Percentiles rank a stretch among this genome's conserved stretches.
Evolutionary conservation across 257 asterid genomes (phyloP).

Genomic region (Handroanthus guayacan): DNA sequence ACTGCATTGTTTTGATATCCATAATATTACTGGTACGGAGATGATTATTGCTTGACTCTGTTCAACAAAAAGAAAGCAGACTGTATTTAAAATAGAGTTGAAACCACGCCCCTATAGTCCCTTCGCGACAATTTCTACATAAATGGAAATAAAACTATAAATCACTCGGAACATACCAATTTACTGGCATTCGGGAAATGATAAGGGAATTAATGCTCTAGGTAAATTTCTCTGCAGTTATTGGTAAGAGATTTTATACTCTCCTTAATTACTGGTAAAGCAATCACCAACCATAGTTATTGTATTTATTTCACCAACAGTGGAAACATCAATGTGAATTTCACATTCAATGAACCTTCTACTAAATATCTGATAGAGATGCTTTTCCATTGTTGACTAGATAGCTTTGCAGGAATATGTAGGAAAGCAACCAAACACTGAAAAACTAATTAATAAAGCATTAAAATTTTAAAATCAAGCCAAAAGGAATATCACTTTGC

Average conservation of each 20-base stretch:
- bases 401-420: background rate
- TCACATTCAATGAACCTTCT: conserved; percentile 11
- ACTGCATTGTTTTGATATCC: conserved; percentile 53
- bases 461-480: background rate
- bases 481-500: conserved; percentile 17
- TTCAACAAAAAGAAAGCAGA: conserved; percentile 30
- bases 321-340: conserved; percentile 6
- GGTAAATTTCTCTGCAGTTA: background rate
- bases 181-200: conserved; percentile 10
- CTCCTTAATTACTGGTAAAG: conserved; percentile 18
- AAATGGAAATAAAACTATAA: conserved; percentile 2
- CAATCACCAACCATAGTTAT: conserved; percentile 16
- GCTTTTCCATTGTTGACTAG: background rate
- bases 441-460: conserved; percentile 8
- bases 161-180: conserved; percentile 13
- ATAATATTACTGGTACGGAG: conserved; percentile 49
- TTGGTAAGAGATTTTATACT: conserved; percentile 15
- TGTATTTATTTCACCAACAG: conserved; percentile 7
- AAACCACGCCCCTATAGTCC: conserved; percentile 3
- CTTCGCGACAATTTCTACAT: background rate
- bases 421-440: conserved; percentile 13
- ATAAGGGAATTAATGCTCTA: background rate
- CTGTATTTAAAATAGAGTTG: conserved; percentile 2
- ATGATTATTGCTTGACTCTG: conserved; percentile 55
- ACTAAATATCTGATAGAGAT: conserved; percentile 4